These are phyloP conservation scores for Hypericum androsaemum DNA, from an alignment of 345 rosid species.

Conservation along the genomic window DNA sequence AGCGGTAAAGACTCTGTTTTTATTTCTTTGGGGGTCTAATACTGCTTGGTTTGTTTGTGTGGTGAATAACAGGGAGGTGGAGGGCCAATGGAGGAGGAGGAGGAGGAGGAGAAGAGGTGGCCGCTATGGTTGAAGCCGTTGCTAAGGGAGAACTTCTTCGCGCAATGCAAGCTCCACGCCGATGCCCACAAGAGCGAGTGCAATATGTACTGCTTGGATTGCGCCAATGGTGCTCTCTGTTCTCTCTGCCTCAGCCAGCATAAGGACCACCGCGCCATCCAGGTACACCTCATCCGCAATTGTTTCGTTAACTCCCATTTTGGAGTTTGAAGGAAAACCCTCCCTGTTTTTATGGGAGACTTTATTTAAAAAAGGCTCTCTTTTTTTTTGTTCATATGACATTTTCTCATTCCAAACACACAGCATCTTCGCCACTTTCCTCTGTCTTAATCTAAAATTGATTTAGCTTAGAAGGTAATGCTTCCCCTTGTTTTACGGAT, in stretches of 20 bases:
- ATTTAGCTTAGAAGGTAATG: too few relatives aligned
- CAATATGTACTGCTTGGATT: conserved; percentile 57
- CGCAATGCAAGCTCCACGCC: conserved; percentile 43
- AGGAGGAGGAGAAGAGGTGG: conserved; percentile 27
- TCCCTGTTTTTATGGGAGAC: too few relatives aligned
- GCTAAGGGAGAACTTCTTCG: conserved; percentile 40
- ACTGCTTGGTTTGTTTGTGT: neutral
- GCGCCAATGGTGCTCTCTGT: conserved; percentile 48
- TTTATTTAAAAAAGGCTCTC: too few relatives aligned
- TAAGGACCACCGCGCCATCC: conserved; percentile 44
- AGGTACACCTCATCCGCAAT: conserved; percentile 26
- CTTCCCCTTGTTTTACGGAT: too few relatives aligned
- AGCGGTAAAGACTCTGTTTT: too few relatives aligned
- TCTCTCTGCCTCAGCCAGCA: conserved; percentile 45
- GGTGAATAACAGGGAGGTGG: conserved; percentile 37
- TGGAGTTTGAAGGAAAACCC: too few relatives aligned
- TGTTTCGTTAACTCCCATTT: too few relatives aligned
- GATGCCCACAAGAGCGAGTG: conserved; percentile 60
- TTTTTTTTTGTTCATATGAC: too few relatives aligned
- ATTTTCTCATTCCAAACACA: too few relatives aligned
- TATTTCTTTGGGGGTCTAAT: too few relatives aligned
- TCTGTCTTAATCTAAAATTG: too few relatives aligned
- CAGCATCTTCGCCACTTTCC: too few relatives aligned
- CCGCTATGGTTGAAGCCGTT: conserved; percentile 58
- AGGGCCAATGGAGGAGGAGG: conserved; percentile 43